Evolutionary conservation across 2,329 filamentous ascomycete species (phyloP).

Genomic region (Huntiella omanensis): DNA sequence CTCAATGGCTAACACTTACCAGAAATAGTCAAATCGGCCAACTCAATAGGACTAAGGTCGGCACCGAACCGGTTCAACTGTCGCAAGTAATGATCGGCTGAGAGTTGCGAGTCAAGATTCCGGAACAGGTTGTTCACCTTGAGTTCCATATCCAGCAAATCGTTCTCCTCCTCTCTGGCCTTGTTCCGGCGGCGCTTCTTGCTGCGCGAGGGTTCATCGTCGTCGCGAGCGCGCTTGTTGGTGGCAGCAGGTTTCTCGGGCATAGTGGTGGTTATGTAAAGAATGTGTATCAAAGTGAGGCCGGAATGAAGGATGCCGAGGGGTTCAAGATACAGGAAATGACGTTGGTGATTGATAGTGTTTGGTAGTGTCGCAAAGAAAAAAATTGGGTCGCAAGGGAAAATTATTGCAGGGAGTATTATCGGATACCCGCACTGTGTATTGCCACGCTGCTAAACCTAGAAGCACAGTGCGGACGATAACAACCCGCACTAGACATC

Average conservation of each 20-base stretch:
- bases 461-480: too few species aligned
- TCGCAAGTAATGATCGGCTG: slow-evolving; percentile 74
- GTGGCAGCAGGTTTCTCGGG: slow-evolving; percentile 20
- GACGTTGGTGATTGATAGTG: too few species aligned
- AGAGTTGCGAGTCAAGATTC: slow-evolving; percentile 62
- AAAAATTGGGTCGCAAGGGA: too few species aligned
- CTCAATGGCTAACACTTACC: slow-evolving; percentile 28
- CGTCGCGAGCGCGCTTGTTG: slow-evolving; percentile 35
- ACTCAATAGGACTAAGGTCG: slow-evolving; percentile 65
- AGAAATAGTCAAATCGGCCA: slow-evolving; percentile 64
- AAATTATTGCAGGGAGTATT: too few species aligned
- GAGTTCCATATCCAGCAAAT: slow-evolving; percentile 44
- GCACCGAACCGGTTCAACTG: slow-evolving; percentile 59
- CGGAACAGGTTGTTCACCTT: slow-evolving; percentile 65
- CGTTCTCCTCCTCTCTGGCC: slow-evolving; percentile 34
- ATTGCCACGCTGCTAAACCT: too few species aligned
- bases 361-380: too few species aligned
- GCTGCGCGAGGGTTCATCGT: slow-evolving; percentile 5
- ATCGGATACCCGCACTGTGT: too few species aligned
- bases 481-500: too few species aligned
- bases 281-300: too few species aligned
- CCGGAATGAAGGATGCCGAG: too few species aligned
- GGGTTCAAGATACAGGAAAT: too few species aligned
- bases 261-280: slow-evolving; percentile 15
- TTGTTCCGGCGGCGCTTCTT: slow-evolving; percentile 35